A percentile compares a stretch with the other conserved stretches of the same genome.
These are phyloP conservation scores for Aspergillus costaricaensis DNA, from an alignment of 2,329 filamentous ascomycete genomes.

Conservation along the genomic window DNA sequence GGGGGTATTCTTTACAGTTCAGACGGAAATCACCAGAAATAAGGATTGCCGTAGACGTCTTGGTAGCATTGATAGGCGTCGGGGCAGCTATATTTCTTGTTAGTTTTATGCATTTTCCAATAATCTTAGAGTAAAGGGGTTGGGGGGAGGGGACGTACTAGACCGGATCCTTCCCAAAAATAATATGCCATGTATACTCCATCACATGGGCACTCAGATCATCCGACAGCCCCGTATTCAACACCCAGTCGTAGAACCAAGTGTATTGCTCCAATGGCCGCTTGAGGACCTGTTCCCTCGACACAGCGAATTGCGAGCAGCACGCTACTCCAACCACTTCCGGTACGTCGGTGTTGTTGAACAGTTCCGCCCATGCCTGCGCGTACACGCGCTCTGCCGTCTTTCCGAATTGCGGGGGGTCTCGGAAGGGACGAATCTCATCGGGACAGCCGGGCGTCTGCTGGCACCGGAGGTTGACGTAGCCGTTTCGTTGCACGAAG, in stretches of 20 bases:
- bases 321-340: constrained; percentile 49
- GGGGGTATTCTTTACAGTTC: constrained; percentile 8
- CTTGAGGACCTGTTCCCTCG: constrained; percentile 45
- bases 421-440: constrained; percentile 34
- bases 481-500: constrained; percentile 55
- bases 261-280: constrained; percentile 48
- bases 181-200: constrained; percentile 60
- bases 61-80: constrained; percentile 62
- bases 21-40: constrained; percentile 22
- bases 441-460: constrained; percentile 36
- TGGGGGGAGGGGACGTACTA: constrained; percentile 13
- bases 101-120: neutral
- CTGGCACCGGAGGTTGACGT: constrained; percentile 60
- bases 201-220: constrained; percentile 52
- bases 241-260: constrained; percentile 50
- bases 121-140: no score
- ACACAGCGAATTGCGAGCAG: constrained; percentile 57
- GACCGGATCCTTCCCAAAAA: constrained; percentile 32
- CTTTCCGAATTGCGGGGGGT: constrained; percentile 28
- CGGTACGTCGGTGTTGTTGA: constrained; percentile 41
- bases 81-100: constrained; percentile 56
- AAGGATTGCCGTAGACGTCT: constrained; percentile 55
- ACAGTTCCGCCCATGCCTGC: constrained; percentile 40
- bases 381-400: constrained; percentile 35
- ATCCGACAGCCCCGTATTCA: constrained; percentile 48